phyloP scores from a whole-genome alignment of 495 filamentous ascomycete genomes.

The Talaromyces proteolyticus region DNA sequence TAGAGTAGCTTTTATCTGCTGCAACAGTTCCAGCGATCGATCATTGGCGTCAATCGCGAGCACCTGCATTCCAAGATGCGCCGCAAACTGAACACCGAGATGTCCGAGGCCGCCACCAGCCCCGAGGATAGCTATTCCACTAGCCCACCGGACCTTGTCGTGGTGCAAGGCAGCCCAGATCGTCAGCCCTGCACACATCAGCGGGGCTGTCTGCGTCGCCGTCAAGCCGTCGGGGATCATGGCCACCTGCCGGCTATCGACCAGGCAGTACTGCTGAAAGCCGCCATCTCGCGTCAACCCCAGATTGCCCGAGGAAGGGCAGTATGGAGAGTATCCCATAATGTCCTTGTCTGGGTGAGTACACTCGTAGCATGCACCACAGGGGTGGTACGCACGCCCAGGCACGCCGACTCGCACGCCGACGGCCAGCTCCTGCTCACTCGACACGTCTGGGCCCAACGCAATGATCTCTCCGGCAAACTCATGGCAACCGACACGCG shows the following conservation, averaged over 20 bases:
- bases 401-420: neutral
- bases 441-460: conserved; percentile 35
- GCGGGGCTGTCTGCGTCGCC: conserved; percentile 24
- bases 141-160: conserved; percentile 5
- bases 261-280: conserved; percentile 25
- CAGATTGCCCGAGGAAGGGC: conserved; percentile 6
- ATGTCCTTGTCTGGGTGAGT: neutral
- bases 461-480: conserved; percentile 49
- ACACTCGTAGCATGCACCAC: conserved; percentile 8
- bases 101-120: conserved; percentile 18
- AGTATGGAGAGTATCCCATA: conserved; percentile 8
- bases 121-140: conserved; percentile 17
- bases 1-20: neutral
- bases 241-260: conserved; percentile 19
- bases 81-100: conserved; percentile 21
- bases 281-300: conserved; percentile 23
- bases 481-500: conserved; percentile 53
- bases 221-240: conserved; percentile 23
- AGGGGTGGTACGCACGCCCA: neutral
- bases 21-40: neutral
- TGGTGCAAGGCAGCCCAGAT: conserved; percentile 11
- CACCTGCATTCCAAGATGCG: conserved; percentile 15
- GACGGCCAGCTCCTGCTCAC: conserved; percentile 31
- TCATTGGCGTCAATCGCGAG: conserved; percentile 14
- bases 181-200: conserved; percentile 35